Evolutionary conservation across 805 yeast genomes (phyloP), one percentile per base, ranked within the genome.

Genomic region (Yarrowia sp.): DNA sequence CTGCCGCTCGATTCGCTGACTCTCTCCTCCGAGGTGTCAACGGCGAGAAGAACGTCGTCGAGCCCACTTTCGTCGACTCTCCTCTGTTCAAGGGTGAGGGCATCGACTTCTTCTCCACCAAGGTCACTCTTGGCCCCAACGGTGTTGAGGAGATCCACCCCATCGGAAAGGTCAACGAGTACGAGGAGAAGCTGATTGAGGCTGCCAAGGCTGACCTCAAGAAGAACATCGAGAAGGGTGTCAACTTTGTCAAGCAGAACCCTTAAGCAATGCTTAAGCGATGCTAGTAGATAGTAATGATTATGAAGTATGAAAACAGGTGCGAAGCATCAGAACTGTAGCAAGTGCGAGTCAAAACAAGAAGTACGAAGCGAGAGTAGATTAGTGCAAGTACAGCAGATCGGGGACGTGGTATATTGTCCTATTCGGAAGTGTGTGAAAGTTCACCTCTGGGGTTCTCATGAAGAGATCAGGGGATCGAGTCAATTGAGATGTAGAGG

Each of bases 91-190:
- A 87, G 84, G 76, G 78, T 68, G 97, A 93, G 84, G 98, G 98
- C 78, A 90, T 95, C 76, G 94, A 92, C 71, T 95, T 93, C 90
- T 95, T 95, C 85, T 92, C 98, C 67, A 89, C 97, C 73, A 89
- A 87, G 82, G 96, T 95, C 73, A 90, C 97, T 74, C 87, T 94
- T 77, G 98, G 98, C 74, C 89, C 88, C 77, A 86, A 89, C 72
- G 98, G 98, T 88, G 91, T 90, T 73, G 85, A 86, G 79, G 84
- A 86, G 79, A 82, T 92, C 78, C 97, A 91, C 84, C 82, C 84
- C 69, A 84, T 92, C 76, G 98, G 97, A 77, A 79, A 82, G 73
- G 80, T 92, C 76, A 83, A 91, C 70, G 80, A 81, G 73, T 89
- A 87, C 80, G 98, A 93, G 86, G 90, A 90, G 83, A 91, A 87